Conservation (phyloP, 1,139 yeast genomes). For the Kodamaea suecica region DNA sequence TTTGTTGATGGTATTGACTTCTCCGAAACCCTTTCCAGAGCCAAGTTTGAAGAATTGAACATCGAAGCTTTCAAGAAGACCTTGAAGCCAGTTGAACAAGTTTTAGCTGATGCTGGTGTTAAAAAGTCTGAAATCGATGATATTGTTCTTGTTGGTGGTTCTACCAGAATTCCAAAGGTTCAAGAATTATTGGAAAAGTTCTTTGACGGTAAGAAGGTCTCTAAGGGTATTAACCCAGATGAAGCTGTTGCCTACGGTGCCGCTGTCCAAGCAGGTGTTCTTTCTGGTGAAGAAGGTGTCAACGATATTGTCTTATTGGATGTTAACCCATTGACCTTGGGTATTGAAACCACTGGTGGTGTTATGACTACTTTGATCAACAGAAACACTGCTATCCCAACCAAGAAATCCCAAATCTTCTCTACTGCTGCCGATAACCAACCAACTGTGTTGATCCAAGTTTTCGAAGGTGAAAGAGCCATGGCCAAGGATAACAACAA, state of each 20-base stretch:
- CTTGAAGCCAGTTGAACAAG: slow-evolving; percentile 90
- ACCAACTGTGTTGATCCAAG: slow-evolving; percentile 48
- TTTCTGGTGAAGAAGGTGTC: slow-evolving; percentile 67
- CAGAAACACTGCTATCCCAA: slow-evolving; percentile 49
- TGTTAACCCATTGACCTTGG: slow-evolving; percentile 48
- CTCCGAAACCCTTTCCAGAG: slow-evolving; percentile 88
- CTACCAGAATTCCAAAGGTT: slow-evolving; percentile 97
- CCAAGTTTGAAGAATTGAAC: slow-evolving; percentile 92
- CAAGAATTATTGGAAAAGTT: slow-evolving; percentile 83
- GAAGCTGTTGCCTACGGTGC: slow-evolving; percentile 58
- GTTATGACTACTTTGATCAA: slow-evolving; percentile 48
- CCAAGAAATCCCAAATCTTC: slow-evolving; percentile 47
- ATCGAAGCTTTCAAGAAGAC: slow-evolving; percentile 84
- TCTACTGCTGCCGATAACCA: slow-evolving; percentile 50
- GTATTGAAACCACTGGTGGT: slow-evolving; percentile 51
- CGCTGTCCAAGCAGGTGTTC: slow-evolving; percentile 85
- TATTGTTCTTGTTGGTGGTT: slow-evolving; percentile 94
- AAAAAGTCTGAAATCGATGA: slow-evolving; percentile 83
- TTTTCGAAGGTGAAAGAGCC: slow-evolving; percentile 49
- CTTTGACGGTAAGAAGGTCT: slow-evolving; percentile 91
- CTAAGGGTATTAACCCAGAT: slow-evolving; percentile 95
- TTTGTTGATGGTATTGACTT: slow-evolving; percentile 94
- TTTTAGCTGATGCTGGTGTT: slow-evolving; percentile 82
- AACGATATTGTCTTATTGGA: slow-evolving; percentile 48
- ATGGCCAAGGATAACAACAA: slow-evolving; percentile 44